phyloP scores from a whole-genome alignment of 2,329 filamentous ascomycete genomes.

The Penicillium glabrum region DNA sequence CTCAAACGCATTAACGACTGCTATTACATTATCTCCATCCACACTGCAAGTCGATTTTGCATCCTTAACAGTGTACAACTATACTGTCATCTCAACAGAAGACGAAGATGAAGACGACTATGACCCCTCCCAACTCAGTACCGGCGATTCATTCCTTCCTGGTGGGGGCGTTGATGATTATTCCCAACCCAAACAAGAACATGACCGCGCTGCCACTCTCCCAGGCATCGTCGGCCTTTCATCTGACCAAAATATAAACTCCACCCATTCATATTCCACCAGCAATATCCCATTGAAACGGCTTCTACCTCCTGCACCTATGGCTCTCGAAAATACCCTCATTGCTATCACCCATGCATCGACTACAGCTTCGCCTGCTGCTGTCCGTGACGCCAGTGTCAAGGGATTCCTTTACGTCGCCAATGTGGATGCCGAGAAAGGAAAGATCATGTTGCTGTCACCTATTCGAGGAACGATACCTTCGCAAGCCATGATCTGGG shows the following conservation, averaged over 20 bases:
- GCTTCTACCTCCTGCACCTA: conserved; percentile 60
- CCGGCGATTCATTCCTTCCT: conserved; percentile 37
- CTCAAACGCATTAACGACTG: conserved; percentile 42
- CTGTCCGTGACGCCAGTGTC: conserved; percentile 76
- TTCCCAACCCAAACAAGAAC: conserved; percentile 16
- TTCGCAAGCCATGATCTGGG: conserved; percentile 77
- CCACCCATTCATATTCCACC: conserved; percentile 19
- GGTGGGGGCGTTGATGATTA: conserved; percentile 28
- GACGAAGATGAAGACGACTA: conserved; percentile 53
- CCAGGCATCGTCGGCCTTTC: conserved; percentile 24
- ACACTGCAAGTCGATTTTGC: conserved; percentile 81
- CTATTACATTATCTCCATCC: conserved; percentile 77
- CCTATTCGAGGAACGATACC: conserved; percentile 82
- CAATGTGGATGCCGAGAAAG: conserved; percentile 82
- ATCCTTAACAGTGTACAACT: conserved; percentile 70
- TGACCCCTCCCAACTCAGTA: conserved; percentile 34
- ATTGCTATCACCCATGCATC: conserved; percentile 81
- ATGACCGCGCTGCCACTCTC: conserved; percentile 17
- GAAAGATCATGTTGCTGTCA: conserved; percentile 75
- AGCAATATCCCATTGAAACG: conserved; percentile 52
- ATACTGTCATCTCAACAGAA: conserved; percentile 58
- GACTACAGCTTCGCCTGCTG: conserved; percentile 66
- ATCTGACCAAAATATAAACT: conserved; percentile 15
- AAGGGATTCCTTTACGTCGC: conserved; percentile 93
- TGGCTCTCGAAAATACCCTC: conserved; percentile 71